Evolutionary conservation across 306 rosid genomes (phyloP).

Genomic region (Vicia sativa): DNA sequence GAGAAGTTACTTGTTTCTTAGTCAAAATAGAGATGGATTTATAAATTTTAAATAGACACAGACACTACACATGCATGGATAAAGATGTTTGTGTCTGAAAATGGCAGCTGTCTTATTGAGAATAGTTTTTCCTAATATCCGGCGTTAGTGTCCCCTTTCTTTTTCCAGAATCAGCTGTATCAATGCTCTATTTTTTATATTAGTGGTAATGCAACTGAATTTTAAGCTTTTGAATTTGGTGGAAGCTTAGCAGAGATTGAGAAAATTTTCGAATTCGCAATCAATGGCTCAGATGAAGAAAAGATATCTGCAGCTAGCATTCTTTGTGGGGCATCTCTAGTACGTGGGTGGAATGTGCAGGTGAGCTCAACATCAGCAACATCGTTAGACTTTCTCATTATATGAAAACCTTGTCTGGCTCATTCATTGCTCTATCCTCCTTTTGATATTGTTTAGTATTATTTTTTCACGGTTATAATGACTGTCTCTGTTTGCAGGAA

Average conservation of each 20-base stretch:
- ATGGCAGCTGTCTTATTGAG: conserved; percentile 27
- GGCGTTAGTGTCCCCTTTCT: conserved; percentile 48
- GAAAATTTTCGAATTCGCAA: conserved; percentile 80
- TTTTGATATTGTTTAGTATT: background rate
- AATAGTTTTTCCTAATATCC: conserved; percentile 34
- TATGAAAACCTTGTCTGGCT: conserved; percentile 21
- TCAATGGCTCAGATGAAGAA: conserved; percentile 82
- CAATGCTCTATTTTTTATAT: conserved; percentile 77
- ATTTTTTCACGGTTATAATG: conserved; percentile 22
- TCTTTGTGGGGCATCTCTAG: conserved; percentile 92
- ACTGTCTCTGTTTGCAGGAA: conserved; percentile 63
- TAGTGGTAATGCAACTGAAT: conserved; percentile 80
- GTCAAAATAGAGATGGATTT: conserved; percentile 19
- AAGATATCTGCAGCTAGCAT: conserved; percentile 90
- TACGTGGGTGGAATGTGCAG: conserved; percentile 98
- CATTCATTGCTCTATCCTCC: conserved; percentile 18
- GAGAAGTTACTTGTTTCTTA: conserved; percentile 5
- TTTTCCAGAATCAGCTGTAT: conserved; percentile 66
- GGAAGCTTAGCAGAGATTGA: conserved; percentile 98
- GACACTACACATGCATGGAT: background rate
- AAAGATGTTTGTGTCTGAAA: conserved; percentile 35
- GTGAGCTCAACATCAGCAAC: conserved; percentile 44
- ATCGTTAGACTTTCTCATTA: conserved; percentile 16
- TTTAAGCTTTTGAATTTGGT: conserved; percentile 91
- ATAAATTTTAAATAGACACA: conserved; percentile 18